phyloP scores from a whole-genome alignment of 768 basidiomycete genomes.

The Tylopilus vinaceipallidus region DNA sequence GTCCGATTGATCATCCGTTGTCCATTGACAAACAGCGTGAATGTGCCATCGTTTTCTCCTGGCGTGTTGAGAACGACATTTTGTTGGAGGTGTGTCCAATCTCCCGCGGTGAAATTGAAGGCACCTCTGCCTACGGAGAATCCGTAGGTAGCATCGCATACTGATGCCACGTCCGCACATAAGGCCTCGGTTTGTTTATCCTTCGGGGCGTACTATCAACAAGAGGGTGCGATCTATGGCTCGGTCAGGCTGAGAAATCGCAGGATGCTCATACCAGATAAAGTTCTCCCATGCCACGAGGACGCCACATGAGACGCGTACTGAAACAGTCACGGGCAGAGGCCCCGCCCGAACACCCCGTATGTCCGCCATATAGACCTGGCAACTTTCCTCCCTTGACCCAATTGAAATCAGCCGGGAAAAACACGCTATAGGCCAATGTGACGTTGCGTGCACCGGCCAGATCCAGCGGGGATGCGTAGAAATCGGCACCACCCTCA shows the following conservation, averaged over 20 bases:
- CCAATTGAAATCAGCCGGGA: constrained; percentile 72
- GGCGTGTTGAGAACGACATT: constrained; percentile 73
- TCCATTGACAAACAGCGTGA: constrained; percentile 65
- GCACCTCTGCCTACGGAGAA: constrained; percentile 73
- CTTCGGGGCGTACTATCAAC: constrained; percentile 68
- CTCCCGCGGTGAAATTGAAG: constrained; percentile 58
- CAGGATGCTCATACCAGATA: constrained; percentile 54
- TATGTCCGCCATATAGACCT: constrained; percentile 71
- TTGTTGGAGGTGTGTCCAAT: constrained; percentile 73
- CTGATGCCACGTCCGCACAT: constrained; percentile 56
- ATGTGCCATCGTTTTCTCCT: constrained; percentile 63
- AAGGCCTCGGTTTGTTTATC: constrained; percentile 59
- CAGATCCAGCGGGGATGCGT: constrained; percentile 47
- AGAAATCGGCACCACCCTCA: constrained; percentile 73
- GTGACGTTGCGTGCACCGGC: constrained; percentile 50
- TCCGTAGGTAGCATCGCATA: constrained; percentile 67
- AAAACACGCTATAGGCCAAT: constrained; percentile 71
- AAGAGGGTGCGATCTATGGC: too few relatives aligned
- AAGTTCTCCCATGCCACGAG: constrained; percentile 65
- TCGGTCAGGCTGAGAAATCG: too few relatives aligned
- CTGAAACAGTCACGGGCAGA: constrained; percentile 77
- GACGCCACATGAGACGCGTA: constrained; percentile 83
- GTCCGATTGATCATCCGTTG: constrained; percentile 45
- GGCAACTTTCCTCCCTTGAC: constrained; percentile 84
- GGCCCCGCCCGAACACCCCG: constrained; percentile 69